These are phyloP conservation scores for Dioszegia aurantiaca DNA, from an alignment of 768 basidiomycete genomes.

Conservation along the genomic window DNA sequence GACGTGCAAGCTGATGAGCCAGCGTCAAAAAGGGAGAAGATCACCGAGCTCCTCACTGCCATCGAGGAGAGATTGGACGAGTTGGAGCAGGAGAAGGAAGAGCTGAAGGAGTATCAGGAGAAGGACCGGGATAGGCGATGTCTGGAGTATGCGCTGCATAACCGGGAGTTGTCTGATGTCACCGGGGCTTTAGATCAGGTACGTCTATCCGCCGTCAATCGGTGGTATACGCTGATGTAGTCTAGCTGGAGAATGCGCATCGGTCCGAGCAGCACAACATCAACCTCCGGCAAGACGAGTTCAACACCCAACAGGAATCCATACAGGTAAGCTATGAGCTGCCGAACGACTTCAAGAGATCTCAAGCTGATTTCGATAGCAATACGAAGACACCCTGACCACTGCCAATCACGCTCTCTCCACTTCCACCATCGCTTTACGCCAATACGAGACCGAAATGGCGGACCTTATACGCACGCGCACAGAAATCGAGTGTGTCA, in stretches of 20 bases:
- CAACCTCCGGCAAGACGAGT: slow-evolving; percentile 77
- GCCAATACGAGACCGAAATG: slow-evolving; percentile 76
- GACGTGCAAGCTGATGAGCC: neutral
- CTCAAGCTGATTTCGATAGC: slow-evolving; percentile 54
- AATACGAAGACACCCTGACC: slow-evolving; percentile 69
- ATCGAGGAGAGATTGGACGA: slow-evolving; percentile 86
- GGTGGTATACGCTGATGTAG: slow-evolving; percentile 7
- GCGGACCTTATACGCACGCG: slow-evolving; percentile 78
- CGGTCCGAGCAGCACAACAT: slow-evolving; percentile 76
- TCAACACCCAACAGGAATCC: slow-evolving; percentile 75
- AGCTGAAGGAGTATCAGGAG: slow-evolving; percentile 86
- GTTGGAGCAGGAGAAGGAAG: slow-evolving; percentile 96
- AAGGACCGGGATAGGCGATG: slow-evolving; percentile 92
- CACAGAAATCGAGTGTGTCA: slow-evolving; percentile 79
- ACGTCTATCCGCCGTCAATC: slow-evolving; percentile 39
- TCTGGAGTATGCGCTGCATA: slow-evolving; percentile 90
- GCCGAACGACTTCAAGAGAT: neutral
- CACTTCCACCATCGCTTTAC: slow-evolving; percentile 66
- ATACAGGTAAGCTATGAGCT: slow-evolving; percentile 62
- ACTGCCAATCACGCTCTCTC: slow-evolving; percentile 68
- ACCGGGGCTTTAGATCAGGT: slow-evolving; percentile 79
- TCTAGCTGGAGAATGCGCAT: slow-evolving; percentile 62
- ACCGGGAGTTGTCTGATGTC: slow-evolving; percentile 85
- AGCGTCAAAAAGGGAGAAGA: slow-evolving; percentile 85
- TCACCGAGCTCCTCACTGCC: slow-evolving; percentile 80